Base-by-base conservation (phyloP, 306 rosid species). In the Rubus parviflorus region DNA sequence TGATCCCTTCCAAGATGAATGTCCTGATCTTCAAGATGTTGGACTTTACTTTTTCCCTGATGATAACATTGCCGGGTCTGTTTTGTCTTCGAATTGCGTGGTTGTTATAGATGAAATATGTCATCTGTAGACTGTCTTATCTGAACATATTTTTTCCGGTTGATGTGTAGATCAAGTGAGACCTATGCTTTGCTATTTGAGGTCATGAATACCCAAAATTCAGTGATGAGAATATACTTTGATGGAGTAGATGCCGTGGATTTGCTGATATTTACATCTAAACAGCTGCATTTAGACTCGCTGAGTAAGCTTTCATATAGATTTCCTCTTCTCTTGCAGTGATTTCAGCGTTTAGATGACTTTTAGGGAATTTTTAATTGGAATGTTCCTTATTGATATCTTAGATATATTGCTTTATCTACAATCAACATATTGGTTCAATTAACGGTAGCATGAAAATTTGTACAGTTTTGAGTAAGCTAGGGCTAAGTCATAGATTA, bases 1-100 rank as follows among this genome's bases (percentile, higher is more conserved):
- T 52, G 89, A 87, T 53, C 70, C 85, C 47, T 92, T 87, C 79
- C 77, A n/a, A 25, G 69, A 81, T 22, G 78, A 79, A 54, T 45
- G 79, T 80, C 92, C 90, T n/a, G 76, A 63, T 75, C 93, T 89
- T 75, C 74, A 68, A 52, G 96, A 94, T 41, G 79, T 94, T 41
- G 93, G 90, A 4, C 52, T 94, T 74, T 94, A 89, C 81, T 89
- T 94, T 82, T 87, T 83, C 76, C 93, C 89, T 63, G 78, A 82
- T 57, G 75, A 75, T 53, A 74, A 81, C 38, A 37, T 56, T 75
- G 85, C 85, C 62, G 82, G 95, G 98, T 93, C 23, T 69, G 72
- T 66, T 70, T 63, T 83, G 67, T 25, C 70, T 79, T 79, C 74
- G 47, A 57, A 72, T 68, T 79, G 45, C 20, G 4, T 2, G 7